These are phyloP conservation scores for Asterochloris sp. DNA, from an alignment of 139 green algal species.

Conservation along the genomic window DNA sequence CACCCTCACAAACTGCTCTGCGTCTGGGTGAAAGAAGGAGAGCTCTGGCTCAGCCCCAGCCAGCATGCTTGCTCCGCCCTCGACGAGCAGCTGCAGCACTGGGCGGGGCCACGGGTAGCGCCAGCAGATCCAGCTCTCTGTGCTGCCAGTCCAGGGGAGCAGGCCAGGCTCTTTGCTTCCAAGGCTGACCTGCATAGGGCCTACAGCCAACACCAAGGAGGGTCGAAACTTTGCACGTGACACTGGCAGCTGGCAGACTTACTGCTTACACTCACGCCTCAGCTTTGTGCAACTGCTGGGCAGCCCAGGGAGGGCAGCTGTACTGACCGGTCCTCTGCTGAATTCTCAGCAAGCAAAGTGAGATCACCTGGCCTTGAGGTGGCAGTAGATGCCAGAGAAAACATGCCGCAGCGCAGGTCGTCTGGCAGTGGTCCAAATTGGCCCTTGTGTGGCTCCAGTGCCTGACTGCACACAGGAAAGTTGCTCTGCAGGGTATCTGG, in stretches of 20 bases:
- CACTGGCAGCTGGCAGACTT: too few species aligned
- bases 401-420: conserved; percentile 14
- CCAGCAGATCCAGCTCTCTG: conserved; percentile 23
- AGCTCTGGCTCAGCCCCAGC: conserved; percentile 5
- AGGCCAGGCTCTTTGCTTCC: conserved; percentile 6
- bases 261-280: neutral
- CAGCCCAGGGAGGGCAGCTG: neutral
- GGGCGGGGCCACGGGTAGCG: conserved; percentile 17
- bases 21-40: neutral
- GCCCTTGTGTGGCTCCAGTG: neutral
- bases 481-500: too few species aligned
- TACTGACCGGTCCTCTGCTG: neutral
- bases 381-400: neutral
- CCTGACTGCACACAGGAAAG: neutral
- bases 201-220: neutral
- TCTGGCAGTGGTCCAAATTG: neutral
- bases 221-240: too few species aligned
- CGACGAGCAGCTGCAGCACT: conserved; percentile 18
- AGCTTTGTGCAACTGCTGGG: neutral
- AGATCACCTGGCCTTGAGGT: conserved; percentile 7
- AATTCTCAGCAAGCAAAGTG: neutral
- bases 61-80: conserved; percentile 4
- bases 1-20: neutral
- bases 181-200: conserved; percentile 15
- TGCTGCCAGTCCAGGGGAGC: conserved; percentile 4